A percentile compares a stretch with the other conserved stretches of the same genome.
These are phyloP conservation scores for Hypoxylon sp. DNA, from an alignment of 2,329 filamentous ascomycete species.

Conservation along the genomic window DNA sequence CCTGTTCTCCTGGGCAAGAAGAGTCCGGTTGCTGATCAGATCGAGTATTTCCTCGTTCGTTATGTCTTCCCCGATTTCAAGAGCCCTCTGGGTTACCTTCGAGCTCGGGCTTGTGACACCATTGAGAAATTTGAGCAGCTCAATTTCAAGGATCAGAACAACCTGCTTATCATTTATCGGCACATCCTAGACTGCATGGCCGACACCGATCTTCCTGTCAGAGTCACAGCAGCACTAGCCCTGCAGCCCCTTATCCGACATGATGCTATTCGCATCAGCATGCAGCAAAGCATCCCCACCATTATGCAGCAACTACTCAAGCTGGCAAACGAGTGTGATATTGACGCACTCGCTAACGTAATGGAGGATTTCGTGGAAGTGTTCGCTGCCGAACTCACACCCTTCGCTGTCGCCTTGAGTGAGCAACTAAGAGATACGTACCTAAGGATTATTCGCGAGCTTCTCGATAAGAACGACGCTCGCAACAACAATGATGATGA, in stretches of 20 bases:
- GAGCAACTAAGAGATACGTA: slow-evolving; percentile 98
- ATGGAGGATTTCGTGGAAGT: slow-evolving; percentile 99
- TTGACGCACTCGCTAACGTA: slow-evolving; percentile 96
- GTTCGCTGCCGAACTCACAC: slow-evolving; percentile 95
- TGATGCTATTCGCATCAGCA: slow-evolving; percentile 91
- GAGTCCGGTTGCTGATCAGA: slow-evolving; percentile 96
- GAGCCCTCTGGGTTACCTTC: slow-evolving; percentile 90
- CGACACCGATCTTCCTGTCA: slow-evolving; percentile 90
- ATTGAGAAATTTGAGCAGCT: slow-evolving; percentile 98
- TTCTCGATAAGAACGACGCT: slow-evolving; percentile 88
- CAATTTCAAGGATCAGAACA: slow-evolving; percentile 96
- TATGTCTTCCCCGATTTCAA: slow-evolving; percentile 99
- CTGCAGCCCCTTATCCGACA: slow-evolving; percentile 96
- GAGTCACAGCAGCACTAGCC: slow-evolving; percentile 93
- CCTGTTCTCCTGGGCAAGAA: slow-evolving; percentile 97
- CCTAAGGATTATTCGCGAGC: slow-evolving; percentile 89
- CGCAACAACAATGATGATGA: slow-evolving; percentile 80
- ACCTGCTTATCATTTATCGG: slow-evolving; percentile 94
- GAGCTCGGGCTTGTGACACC: slow-evolving; percentile 95
- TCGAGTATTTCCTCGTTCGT: slow-evolving; percentile 98
- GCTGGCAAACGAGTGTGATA: slow-evolving; percentile 96
- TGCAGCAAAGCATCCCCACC: slow-evolving; percentile 98
- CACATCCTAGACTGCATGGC: slow-evolving; percentile 98
- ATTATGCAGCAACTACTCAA: slow-evolving; percentile 99
- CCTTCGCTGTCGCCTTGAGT: slow-evolving; percentile 95